Base-by-base conservation (phyloP, 306 rosid species). In the Crotalaria pallida region DNA sequence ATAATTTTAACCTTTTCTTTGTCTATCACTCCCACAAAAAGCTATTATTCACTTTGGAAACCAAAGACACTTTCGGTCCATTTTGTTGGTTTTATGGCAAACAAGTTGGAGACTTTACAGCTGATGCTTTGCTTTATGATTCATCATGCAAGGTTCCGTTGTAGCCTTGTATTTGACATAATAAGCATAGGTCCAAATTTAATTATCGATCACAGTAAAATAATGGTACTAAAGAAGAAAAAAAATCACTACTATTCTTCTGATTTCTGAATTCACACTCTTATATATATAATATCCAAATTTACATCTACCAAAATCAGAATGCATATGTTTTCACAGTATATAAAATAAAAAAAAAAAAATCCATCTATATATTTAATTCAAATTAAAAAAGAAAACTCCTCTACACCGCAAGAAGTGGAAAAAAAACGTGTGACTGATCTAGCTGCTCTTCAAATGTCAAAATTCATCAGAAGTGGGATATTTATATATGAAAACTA, bases 31-130 rank as follows among this genome's bases (percentile, higher is more conserved):
- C 59, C 72, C 19, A 26, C 60, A 49, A 56, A 56, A 71, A 71
- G 81, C 8, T 58, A 75, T 69, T 51, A 66, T 76, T 76, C 55
- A 44, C 81, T 66, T 77, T 76, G 64, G 51, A 41, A 71, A 52
- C 34, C 15, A 75, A 58, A 76, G 44, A 17, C 43, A 67, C 82
- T 77, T 81, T 77, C 49, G 85, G 59, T 41, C 17, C 70, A 38
- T 51, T 55, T 26, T 77, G 85, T 65, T 73, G 52, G 77, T 57
- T 49, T 31, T 73, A 16, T 63, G 57, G 45, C 58, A 31, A 62
- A 43, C 71, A 82, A 57, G 75, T 34, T 65, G 56, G 21, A 29
- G 45, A 50, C 86, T 82, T 82, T 78, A 82, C 80, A 78, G 80
- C 78, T 74, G 41, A 77, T 74, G 36, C 78, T 50, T 59, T 19